Evolutionary conservation across 2,329 filamentous ascomycete species (phyloP), one percentile per base, ranked within the genome.

Genomic region (Teratosphaeria nubilosa): DNA sequence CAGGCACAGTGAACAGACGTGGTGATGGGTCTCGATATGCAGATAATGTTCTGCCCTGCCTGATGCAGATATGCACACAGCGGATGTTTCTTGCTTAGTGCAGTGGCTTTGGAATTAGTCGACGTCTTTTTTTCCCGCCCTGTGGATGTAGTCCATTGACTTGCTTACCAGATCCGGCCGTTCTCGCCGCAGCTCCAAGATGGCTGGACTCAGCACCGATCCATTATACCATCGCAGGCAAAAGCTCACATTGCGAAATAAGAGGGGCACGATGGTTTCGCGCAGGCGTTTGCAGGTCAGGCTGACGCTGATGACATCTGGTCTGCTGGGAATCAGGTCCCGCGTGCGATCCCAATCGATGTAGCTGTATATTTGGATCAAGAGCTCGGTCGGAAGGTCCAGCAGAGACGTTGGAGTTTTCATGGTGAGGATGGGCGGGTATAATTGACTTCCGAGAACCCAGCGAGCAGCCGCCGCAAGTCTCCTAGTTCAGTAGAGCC

Each of bases 161-260:
- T 37, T 16, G 5, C 34, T 37, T 37, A 37, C 34, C 24, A 66
- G 56, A n/a, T 62, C 56, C 2, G 64, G 64, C n/a, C 51, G 52
- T 27, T 64, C 54, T 16, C 50, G 51, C 16, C 61, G 60, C 20
- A 65, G 41, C 16, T 50, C 51, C 20, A 53, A 56, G 22, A 64
- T 32, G 14, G 51, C 27, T 31, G 64, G 64, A 41, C 59, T 57
- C 2, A 59, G 51, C 34, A 65, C 45, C 1, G 41, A 30, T 4
- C 59, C 61, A 32, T 57, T 58, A n/a, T 52, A 51, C 62, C 63
- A 65, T n/a, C 60, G 58, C 30, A 66, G 53, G 31, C 56, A 41
- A n/a, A 66, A 53, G 7, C 52, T 61, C 2, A 66, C 63, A 48
- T 61, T 59, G 13, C 58, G 58, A 57, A 66, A 66, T 11, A 66